Evolutionary conservation across 805 yeast species (phyloP).

Genomic region (Candida caryicola): DNA sequence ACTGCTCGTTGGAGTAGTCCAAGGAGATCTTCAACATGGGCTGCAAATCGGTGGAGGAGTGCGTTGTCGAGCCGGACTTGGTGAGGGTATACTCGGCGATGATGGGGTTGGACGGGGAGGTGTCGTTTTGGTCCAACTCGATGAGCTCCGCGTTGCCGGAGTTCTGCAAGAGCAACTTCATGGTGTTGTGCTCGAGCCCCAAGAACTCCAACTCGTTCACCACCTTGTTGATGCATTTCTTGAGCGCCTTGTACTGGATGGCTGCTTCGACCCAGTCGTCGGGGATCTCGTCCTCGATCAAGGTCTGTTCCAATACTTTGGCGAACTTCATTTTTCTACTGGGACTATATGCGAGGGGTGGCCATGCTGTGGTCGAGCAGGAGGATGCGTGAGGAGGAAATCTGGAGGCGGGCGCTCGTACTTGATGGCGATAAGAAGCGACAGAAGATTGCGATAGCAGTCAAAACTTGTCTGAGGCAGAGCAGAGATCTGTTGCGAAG

Average conservation of each 20-base stretch:
- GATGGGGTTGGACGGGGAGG: constrained; percentile 36
- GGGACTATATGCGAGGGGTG: too few relatives aligned
- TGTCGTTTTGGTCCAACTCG: constrained; percentile 32
- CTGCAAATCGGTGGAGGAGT: constrained; percentile 20
- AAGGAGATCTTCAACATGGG: constrained; percentile 40
- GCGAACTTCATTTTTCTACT: constrained; percentile 91
- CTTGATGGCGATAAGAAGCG: too few relatives aligned
- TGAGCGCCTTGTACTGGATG: constrained; percentile 67
- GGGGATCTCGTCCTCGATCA: constrained; percentile 61
- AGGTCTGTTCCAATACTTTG: constrained; percentile 61
- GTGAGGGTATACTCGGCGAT: constrained; percentile 42
- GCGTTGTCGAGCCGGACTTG: constrained; percentile 19
- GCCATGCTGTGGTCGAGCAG: too few relatives aligned
- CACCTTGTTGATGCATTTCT: constrained; percentile 63
- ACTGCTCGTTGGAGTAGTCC: constrained; percentile 26
- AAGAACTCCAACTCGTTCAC: constrained; percentile 59
- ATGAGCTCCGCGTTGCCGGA: constrained; percentile 20
- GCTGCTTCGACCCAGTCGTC: constrained; percentile 66
- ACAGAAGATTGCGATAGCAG: too few relatives aligned
- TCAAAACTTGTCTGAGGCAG: too few relatives aligned
- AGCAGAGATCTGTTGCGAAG: too few relatives aligned
- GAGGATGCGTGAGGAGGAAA: too few relatives aligned
- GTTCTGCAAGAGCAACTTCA: constrained; percentile 36
- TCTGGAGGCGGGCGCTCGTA: too few relatives aligned
- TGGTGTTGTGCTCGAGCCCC: constrained; percentile 52